Evolutionary conservation across 106 monocot genomes (phyloP).

Genomic region (Dendrobium catenatum): DNA sequence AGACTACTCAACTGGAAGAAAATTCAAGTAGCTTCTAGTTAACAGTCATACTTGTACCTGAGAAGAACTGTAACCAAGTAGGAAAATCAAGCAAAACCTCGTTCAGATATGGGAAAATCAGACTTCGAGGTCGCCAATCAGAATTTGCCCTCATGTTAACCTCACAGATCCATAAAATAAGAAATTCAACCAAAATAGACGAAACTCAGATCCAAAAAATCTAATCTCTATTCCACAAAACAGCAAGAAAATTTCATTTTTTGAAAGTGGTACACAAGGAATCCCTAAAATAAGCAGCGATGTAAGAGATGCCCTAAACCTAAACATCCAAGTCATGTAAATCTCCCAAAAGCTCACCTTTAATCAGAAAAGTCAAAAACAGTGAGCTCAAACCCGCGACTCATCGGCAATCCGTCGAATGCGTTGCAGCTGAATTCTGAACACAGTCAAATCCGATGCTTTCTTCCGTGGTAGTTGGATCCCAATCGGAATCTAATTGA

Average conservation of each 20-base stretch:
- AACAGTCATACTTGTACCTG: too few relatives aligned
- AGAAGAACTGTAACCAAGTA: too few relatives aligned
- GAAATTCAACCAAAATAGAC: neutral
- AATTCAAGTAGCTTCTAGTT: too few relatives aligned
- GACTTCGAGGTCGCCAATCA: neutral
- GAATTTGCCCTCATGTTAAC: neutral
- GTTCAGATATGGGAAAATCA: too few relatives aligned
- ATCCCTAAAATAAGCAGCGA: neutral
- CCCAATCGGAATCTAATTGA: neutral
- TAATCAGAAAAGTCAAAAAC: neutral
- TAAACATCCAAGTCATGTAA: neutral
- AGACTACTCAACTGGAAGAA: too few relatives aligned
- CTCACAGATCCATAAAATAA: neutral
- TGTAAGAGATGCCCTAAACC: neutral
- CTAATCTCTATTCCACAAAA: neutral
- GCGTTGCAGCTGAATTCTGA: neutral
- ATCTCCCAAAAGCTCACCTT: neutral
- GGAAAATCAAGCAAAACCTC: too few relatives aligned
- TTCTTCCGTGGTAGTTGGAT: neutral
- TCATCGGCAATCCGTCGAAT: neutral
- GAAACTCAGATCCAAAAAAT: neutral
- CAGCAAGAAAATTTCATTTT: neutral
- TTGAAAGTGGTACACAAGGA: neutral
- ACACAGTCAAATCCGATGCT: neutral
- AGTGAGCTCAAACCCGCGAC: neutral